A percentile compares a stretch with the other conserved stretches of the same genome.
These are phyloP conservation scores for Colletotrichum sp. DNA, from an alignment of 2,329 filamentous ascomycete species.

Conservation along the genomic window DNA sequence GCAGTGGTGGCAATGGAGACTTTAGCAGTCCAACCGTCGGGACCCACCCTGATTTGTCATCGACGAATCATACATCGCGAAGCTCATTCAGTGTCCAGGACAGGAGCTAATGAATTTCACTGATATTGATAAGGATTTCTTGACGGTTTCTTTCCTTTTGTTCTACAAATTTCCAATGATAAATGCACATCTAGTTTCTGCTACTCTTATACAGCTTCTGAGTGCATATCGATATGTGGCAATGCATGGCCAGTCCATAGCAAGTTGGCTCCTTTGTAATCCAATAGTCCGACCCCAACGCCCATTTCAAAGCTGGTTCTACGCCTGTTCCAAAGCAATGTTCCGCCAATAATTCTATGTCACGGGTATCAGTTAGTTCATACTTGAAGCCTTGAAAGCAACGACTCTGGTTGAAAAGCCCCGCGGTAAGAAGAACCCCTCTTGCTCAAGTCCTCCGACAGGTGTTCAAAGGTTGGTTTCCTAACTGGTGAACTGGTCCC, in stretches of 20 bases:
- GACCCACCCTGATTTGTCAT: background rate
- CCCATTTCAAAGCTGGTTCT: background rate
- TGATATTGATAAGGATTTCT: no score
- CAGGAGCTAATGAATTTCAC: background rate
- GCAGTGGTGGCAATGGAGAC: background rate
- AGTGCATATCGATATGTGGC: background rate
- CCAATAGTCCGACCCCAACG: background rate
- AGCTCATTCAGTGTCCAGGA: background rate
- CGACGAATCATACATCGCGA: conserved; percentile 9
- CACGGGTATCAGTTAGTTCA: background rate
- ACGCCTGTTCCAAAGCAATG: background rate
- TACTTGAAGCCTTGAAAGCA: background rate
- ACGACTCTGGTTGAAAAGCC: background rate
- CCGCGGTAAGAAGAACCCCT: background rate
- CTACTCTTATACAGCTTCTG: background rate
- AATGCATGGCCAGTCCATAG: background rate
- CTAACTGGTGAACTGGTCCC: conserved; percentile 37
- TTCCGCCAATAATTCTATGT: background rate
- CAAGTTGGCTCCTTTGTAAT: background rate
- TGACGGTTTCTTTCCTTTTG: no score
- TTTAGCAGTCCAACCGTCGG: background rate
- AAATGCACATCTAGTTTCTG: background rate
- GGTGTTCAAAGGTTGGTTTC: background rate
- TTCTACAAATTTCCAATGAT: background rate
- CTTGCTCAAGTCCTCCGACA: background rate